Evolutionary conservation across 2,329 filamentous ascomycete species (phyloP).

Genomic region (Hymenoscyphus infarciens): DNA sequence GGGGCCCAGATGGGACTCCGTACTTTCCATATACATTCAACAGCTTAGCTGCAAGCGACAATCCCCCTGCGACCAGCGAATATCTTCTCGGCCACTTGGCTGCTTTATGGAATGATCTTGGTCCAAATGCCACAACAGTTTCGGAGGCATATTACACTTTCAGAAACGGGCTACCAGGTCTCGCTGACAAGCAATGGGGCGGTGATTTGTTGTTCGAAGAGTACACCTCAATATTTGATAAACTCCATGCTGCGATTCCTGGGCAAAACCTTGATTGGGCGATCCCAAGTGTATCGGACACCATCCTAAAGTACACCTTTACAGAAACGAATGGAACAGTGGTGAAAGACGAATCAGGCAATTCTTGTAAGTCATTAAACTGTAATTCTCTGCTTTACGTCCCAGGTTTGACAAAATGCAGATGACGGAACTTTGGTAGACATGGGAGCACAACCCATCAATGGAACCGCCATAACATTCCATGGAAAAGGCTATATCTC

Average conservation of each 20-base stretch:
- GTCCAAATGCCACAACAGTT: conserved; percentile 48
- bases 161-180: conserved; percentile 46
- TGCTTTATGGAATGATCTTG: conserved; percentile 54
- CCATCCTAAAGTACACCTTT: conserved; percentile 37
- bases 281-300: conserved; percentile 37
- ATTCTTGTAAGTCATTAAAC: conserved; percentile 25
- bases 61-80: conserved; percentile 40
- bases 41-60: conserved; percentile 45
- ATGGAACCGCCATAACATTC: not conserved
- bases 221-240: conserved; percentile 39
- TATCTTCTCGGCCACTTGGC: conserved; percentile 47
- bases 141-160: conserved; percentile 51
- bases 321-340: conserved; percentile 21
- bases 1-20: conserved; percentile 38
- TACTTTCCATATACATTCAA: conserved; percentile 51
- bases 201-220: conserved; percentile 43
- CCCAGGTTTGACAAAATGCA: not conserved
- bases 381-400: not conserved
- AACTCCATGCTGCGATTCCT: conserved; percentile 41
- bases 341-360: conserved; percentile 39
- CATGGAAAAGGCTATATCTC: conserved; percentile 35
- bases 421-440: not conserved
- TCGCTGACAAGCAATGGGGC: conserved; percentile 52
- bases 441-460: not conserved
- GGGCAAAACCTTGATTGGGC: conserved; percentile 48